These are phyloP conservation scores for Mucor plumbeus DNA, from an alignment of 371 early-diverging fungal genomes.

Conservation along the genomic window DNA sequence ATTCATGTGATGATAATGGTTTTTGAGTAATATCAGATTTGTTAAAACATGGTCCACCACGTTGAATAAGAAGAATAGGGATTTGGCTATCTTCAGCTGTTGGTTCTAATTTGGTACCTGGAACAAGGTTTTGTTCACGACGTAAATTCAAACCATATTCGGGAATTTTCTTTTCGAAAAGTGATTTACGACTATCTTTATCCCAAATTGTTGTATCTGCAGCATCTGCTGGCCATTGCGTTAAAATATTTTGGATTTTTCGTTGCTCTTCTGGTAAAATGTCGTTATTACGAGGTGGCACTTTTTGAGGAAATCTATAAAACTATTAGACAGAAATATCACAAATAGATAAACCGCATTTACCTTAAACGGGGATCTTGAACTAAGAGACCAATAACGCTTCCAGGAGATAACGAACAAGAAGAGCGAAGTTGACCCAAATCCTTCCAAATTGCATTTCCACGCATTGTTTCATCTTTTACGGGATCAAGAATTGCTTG, in stretches of 20 bases:
- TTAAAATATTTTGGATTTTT: slow-evolving; percentile 36
- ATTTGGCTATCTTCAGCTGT: slow-evolving; percentile 63
- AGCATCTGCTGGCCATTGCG: slow-evolving; percentile 67
- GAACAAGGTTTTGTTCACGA: slow-evolving; percentile 44
- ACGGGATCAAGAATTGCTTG: slow-evolving; percentile 58
- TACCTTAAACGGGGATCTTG: slow-evolving; percentile 80
- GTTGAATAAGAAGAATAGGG: slow-evolving; percentile 84
- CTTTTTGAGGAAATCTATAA: slow-evolving; percentile 75
- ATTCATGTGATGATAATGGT: slow-evolving; percentile 14
- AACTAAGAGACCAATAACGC: slow-evolving; percentile 68
- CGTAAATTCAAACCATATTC: slow-evolving; percentile 76
- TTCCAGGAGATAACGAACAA: slow-evolving; percentile 71
- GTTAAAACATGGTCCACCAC: slow-evolving; percentile 42
- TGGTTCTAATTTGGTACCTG: slow-evolving; percentile 57
- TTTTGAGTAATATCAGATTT: background rate
- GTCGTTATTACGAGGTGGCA: slow-evolving; percentile 51
- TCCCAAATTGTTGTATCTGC: slow-evolving; percentile 71
- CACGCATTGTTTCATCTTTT: slow-evolving; percentile 5
- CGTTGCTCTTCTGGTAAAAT: slow-evolving; percentile 33
- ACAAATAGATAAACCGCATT: background rate
- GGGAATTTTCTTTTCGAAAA: slow-evolving; percentile 49
- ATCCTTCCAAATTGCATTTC: slow-evolving; percentile 51
- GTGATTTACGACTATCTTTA: slow-evolving; percentile 39
- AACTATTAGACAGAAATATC: background rate
- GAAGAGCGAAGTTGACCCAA: slow-evolving; percentile 60